Conservation (phyloP, 352 stramenopile genomes). For the Discostella stelligera region DNA sequence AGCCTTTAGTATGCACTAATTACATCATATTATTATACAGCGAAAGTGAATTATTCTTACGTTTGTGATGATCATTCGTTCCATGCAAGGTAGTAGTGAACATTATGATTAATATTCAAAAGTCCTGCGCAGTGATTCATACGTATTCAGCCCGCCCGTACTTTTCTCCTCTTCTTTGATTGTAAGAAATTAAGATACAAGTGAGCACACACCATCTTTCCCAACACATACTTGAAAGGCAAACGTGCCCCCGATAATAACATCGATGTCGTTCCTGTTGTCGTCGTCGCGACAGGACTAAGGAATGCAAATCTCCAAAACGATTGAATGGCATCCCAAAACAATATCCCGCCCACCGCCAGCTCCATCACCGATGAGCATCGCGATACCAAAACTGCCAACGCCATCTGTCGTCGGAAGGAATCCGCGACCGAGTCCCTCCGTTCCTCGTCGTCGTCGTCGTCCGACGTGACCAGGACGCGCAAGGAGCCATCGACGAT, state of each 20-base stretch:
- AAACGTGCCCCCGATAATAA: neutral
- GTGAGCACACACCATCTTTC: constrained; percentile 57
- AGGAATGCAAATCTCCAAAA: constrained; percentile 37
- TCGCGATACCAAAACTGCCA: constrained; percentile 62
- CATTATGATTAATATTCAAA: too few species aligned
- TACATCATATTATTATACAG: neutral
- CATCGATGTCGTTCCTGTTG: neutral
- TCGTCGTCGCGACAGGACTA: neutral
- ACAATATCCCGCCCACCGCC: constrained; percentile 48
- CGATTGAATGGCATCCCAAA: constrained; percentile 47
- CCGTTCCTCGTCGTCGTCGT: constrained; percentile 53
- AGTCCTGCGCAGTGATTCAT: too few species aligned
- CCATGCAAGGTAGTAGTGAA: too few species aligned
- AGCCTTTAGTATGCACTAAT: neutral
- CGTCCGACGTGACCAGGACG: constrained; percentile 41
- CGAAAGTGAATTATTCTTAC: too few species aligned
- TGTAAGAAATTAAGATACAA: constrained; percentile 73
- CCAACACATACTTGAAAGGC: constrained; percentile 25
- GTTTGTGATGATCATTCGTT: too few species aligned
- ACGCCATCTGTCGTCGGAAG: constrained; percentile 57
- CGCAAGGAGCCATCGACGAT: constrained; percentile 67
- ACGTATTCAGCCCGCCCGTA: too few species aligned
- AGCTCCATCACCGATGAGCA: constrained; percentile 60
- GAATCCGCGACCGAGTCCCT: constrained; percentile 47
- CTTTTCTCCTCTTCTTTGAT: constrained; percentile 50